These are phyloP conservation scores for Setaria italica DNA, from an alignment of 202 grass and related monocot genomes.

Conservation along the genomic window DNA sequence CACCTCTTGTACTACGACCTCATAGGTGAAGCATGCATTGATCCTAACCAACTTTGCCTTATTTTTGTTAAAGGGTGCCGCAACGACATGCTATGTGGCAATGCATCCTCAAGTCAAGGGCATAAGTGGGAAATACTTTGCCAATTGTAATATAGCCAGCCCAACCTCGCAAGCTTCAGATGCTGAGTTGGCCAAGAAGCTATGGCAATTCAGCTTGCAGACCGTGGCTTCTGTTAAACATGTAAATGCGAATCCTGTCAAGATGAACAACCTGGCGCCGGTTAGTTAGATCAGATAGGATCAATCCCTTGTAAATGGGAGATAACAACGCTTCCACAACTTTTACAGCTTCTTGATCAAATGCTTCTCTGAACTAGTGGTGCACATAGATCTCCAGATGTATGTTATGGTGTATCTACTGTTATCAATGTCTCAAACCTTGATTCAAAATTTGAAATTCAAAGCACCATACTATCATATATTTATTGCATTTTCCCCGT, in stretches of 20 bases:
- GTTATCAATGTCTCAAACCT: too few relatives aligned
- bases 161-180: conserved; percentile 57
- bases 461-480: too few relatives aligned
- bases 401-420: too few relatives aligned
- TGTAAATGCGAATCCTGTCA: too few relatives aligned
- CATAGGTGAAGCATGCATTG: background rate
- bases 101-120: conserved; percentile 64
- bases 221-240: conserved; percentile 13
- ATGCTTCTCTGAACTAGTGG: background rate
- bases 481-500: too few relatives aligned
- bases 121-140: conserved; percentile 60
- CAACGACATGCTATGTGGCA: conserved; percentile 77
- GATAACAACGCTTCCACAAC: too few relatives aligned
- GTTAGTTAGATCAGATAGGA: too few relatives aligned
- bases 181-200: conserved; percentile 54
- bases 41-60: background rate
- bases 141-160: conserved; percentile 52
- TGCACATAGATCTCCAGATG: background rate
- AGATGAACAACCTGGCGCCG: too few relatives aligned
- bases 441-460: too few relatives aligned
- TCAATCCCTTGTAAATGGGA: too few relatives aligned
- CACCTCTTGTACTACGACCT: background rate
- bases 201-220: conserved; percentile 68
- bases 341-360: conserved; percentile 25
- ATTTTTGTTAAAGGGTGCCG: conserved; percentile 50